Evolutionary conservation across 108 stramenopile species (phyloP), one percentile per base, ranked within the genome.

Genomic region (Pseudonitzschia multiseries): DNA sequence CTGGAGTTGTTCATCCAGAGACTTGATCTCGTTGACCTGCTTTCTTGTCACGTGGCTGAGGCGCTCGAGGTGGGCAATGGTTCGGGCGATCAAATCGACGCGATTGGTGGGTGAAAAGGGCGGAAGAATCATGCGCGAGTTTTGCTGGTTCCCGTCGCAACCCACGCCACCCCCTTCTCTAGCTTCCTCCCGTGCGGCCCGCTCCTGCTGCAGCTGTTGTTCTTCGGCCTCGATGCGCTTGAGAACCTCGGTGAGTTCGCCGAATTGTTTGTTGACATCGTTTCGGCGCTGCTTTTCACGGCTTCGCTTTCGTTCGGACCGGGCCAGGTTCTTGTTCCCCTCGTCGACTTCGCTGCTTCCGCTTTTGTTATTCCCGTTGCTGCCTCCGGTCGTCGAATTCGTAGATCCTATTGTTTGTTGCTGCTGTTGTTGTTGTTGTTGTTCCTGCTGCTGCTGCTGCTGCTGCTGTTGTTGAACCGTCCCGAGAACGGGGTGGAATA

Each of bases 31-130:
- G 40, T 67, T 62, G 54, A 73, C 70, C 69, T 82, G 57, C 44
- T 71, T 29, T 66, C 76, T 78, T 71, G 80, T 83, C 27, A 54
- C 64, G 36, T 67, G 48, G 29, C 79, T 71, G 15, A 85, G 27
- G 20, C 84, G 68, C 33, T 84, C 82, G 75, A 88, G 40, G 24
- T 84, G 81, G 0, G 63, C 68, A 57, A 87, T 89, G 24, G 91
- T 92, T 13, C 89, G 76, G 13, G 87, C 87, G 73, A 94, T 92
- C 54, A 94, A 78, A 78, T 92, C 93, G 0, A 87, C 91, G 8
- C 93, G 91, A 70, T 94, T 94, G 61, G 87, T 79, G 0, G 92
- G 81, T 31, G 65, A 71, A 69, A 81, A 78, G 28, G 86, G 65
- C 50, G 73, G 48, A 18, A 62, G 61, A 0, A 62, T 29, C 32